phyloP scores from a whole-genome alignment of 1,139 yeast species.

The Arxiozyma telluris region DNA sequence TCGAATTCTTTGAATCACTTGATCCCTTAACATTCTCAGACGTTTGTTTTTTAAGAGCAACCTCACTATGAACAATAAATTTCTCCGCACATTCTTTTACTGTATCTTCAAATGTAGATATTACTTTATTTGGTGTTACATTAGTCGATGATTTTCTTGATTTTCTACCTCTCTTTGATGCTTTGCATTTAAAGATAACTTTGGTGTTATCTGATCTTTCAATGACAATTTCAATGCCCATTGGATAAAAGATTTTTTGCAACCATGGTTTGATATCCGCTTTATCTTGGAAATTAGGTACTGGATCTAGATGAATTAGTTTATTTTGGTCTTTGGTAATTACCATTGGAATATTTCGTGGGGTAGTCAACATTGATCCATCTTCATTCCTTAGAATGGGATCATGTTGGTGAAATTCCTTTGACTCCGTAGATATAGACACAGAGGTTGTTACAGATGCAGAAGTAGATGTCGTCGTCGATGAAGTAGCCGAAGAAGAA shows the following conservation, averaged over 20 bases:
- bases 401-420: slow-evolving; percentile 1
- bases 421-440: background rate
- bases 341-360: slow-evolving; percentile 9
- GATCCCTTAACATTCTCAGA: background rate
- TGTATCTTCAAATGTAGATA: slow-evolving; percentile 1
- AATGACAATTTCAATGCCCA: slow-evolving; percentile 55
- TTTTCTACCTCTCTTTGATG: slow-evolving; percentile 27
- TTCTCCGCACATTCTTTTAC: slow-evolving; percentile 3
- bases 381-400: slow-evolving; percentile 3
- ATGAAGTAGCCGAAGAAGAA: background rate
- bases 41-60: background rate
- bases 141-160: slow-evolving; percentile 7
- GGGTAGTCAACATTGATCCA: slow-evolving; percentile 7
- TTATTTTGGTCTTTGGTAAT: slow-evolving; percentile 19
- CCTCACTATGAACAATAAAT: background rate
- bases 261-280: slow-evolving; percentile 63
- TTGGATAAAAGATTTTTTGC: slow-evolving; percentile 38
- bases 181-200: slow-evolving; percentile 62
- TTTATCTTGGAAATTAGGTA: slow-evolving; percentile 36
- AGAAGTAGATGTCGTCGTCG: background rate
- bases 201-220: slow-evolving; percentile 63
- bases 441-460: background rate
- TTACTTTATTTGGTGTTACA: slow-evolving; percentile 1
- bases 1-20: background rate
- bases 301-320: slow-evolving; percentile 32